Evolutionary conservation across 2,329 filamentous ascomycete genomes (phyloP), one percentile per base, ranked within the genome.

Genomic region (Parascedosporium putredinis): DNA sequence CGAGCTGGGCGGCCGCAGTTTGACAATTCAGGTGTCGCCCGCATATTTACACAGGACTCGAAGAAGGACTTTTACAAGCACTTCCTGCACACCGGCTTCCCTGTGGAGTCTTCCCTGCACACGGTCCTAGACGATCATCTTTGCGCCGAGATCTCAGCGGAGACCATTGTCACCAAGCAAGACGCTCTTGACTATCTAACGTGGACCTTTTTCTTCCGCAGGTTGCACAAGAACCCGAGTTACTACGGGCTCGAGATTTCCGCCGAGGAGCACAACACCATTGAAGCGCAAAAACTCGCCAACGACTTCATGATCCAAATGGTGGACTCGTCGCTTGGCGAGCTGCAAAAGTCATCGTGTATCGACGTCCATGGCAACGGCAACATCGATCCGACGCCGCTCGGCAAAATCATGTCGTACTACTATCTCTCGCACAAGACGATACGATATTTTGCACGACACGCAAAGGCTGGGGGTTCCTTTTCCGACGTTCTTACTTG

Each of bases 21-120:
- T 63, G 93, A 98, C 65, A 86, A 84, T 49, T 95, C 90, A 0
- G 93, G 94, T 56, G 94, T 98, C 51, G 94, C 93, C 8, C 84
- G 91, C 25, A 98, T 98, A 62, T 95, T 98, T 62, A 98, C 93
- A 0, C 90, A 98, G 60, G 90, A 97, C 59, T 74, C 91, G 2
- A 98, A 97, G 74, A 98, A 98, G 68, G 88, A 94, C 52, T 98
- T 98, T 66, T 98, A 98, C 70, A 98, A 98, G 71, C 93, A 98
- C 68, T 98, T 98, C 70, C 69, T 98, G 50, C 93, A 98, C 62
- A 97, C 91, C 0, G 94, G 93, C 1, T 98, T 98, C 64, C 94
- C 93, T 0, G 93, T 98, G 9, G 93, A 98, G 64, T 96, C 90
- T 0, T 94, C 90, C 0, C 74, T 98, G 34, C 93, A 98, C 67